Base-by-base conservation (phyloP, 1,139 yeast species). In the Saccharomyces hybrid region DNA sequence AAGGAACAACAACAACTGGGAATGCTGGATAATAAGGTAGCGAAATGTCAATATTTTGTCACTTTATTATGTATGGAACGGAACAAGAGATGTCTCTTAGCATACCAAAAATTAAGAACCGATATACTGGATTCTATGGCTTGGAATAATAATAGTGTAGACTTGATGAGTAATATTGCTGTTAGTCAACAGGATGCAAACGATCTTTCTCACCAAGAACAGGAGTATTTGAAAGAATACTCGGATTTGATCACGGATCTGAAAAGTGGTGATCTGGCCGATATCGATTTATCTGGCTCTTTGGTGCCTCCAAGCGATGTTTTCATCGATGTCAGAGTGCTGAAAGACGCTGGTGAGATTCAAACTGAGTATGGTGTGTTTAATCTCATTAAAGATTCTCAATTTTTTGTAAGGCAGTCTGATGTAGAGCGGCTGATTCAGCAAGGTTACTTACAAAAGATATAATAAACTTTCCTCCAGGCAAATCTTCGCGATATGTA, bases 341-440 rank as follows among this genome's bases (percentile, higher is more conserved):
- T 93, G 54, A 87, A 87, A 64, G 96, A 93, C 65, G 98, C 97
- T 0, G 99, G 99, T 1, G 98, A 93, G 67, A 90, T 93, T 46
- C 97, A 91, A 67, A 93, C 99, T 0, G 99, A 93, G 69, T 93
- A 93, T 63, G 99, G 99, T 29, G 96, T 90, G 6, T 90, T 93
- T 73, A 91, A 91, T 62, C 74, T 93, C 62, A 89, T 95, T n/a
- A 93, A 91, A 65, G 95, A 93, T 70, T 88, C 96, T 3, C 99
- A 93, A 68, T 91, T 93, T 68, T 93, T 88, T 68, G 97, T 91
- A 26, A 77, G 99, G 53, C 93, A 89, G 63, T 84, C 95, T 0
- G 99, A 93, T 66, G 99, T 93, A 9, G 97, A 91, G 65, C 75
- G 98, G 54, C 76, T 93, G 60, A 88, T 95, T 47, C 97, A 90